Percentiles rank a stretch among this genome's conserved stretches.
Conservation (phyloP, 1,139 yeast genomes). For the Pichia inconspicua region DNA sequence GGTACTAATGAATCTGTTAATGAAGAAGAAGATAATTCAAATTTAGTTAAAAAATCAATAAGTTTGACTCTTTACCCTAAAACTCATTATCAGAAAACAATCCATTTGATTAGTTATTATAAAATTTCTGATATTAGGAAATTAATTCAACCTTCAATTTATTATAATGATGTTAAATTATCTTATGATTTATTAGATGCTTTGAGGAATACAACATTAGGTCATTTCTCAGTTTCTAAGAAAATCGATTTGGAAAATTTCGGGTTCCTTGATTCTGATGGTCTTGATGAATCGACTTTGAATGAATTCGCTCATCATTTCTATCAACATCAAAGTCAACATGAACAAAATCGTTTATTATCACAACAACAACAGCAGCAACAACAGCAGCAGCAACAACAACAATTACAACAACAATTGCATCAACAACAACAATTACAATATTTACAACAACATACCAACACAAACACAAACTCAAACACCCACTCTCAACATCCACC, state of each 20-base stretch:
- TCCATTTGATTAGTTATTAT: slow-evolving; percentile 76
- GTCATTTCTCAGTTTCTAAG: slow-evolving; percentile 30
- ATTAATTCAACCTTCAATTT: slow-evolving; percentile 50
- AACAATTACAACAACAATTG: slow-evolving; percentile 1
- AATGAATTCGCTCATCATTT: slow-evolving; percentile 18
- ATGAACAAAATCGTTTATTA: too few relatives aligned
- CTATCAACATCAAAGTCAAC: background rate
- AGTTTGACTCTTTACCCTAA: slow-evolving; percentile 38
- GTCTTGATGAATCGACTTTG: slow-evolving; percentile 32
- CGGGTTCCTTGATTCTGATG: slow-evolving; percentile 36
- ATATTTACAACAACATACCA: slow-evolving; percentile 2
- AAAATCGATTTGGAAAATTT: slow-evolving; percentile 40
- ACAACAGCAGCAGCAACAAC: background rate
- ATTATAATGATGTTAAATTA: slow-evolving; percentile 44
- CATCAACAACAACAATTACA: slow-evolving; percentile 8
- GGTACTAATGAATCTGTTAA: background rate
- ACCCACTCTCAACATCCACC: background rate
- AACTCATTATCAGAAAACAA: slow-evolving; percentile 35
- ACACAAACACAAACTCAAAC: background rate
- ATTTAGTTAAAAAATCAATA: slow-evolving; percentile 70
- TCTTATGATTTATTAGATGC: slow-evolving; percentile 56
- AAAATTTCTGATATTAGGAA: slow-evolving; percentile 65
- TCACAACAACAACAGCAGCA: background rate
- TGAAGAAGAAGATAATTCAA: background rate
- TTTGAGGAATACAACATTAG: slow-evolving; percentile 52